Conservation (phyloP, 257 asterid genomes). For the Verbena officinalis region DNA sequence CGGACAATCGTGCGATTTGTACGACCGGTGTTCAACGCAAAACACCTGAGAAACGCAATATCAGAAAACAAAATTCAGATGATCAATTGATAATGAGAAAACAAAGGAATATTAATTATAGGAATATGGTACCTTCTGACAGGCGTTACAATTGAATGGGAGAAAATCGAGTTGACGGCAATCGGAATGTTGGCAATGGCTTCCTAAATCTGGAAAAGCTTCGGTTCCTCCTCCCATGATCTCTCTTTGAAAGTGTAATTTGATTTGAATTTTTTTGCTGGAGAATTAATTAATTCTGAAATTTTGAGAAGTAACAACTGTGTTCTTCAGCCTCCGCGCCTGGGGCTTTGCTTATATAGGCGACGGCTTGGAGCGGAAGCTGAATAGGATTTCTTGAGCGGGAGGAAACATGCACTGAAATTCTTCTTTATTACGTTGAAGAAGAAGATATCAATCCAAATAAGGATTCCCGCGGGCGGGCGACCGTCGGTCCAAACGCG, state of each 20-base stretch:
- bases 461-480: no score
- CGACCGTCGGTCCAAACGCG: conserved; percentile 22
- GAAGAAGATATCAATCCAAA: background rate
- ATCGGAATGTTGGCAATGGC: conserved; percentile 73
- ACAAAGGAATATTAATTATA: background rate
- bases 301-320: background rate
- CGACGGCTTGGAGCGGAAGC: conserved; percentile 49
- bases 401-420: conserved; percentile 27
- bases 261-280: background rate
- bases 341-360: conserved; percentile 12
- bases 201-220: conserved; percentile 86
- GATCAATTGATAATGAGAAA: background rate
- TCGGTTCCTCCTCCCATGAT: conserved; percentile 90
- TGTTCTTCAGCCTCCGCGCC: background rate
- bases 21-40: conserved; percentile 77
- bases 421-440: background rate
- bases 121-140: conserved; percentile 42
- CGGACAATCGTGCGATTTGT: conserved; percentile 73
- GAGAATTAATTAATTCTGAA: background rate
- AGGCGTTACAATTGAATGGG: conserved; percentile 79
- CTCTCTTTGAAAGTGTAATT: conserved; percentile 5
- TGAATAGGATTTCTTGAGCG: conserved; percentile 39
- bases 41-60: conserved; percentile 44
- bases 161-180: conserved; percentile 91
- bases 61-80: background rate